These are phyloP conservation scores for Aegilops longissima DNA, from an alignment of 176 grass and related monocot genomes.

Conservation along the genomic window DNA sequence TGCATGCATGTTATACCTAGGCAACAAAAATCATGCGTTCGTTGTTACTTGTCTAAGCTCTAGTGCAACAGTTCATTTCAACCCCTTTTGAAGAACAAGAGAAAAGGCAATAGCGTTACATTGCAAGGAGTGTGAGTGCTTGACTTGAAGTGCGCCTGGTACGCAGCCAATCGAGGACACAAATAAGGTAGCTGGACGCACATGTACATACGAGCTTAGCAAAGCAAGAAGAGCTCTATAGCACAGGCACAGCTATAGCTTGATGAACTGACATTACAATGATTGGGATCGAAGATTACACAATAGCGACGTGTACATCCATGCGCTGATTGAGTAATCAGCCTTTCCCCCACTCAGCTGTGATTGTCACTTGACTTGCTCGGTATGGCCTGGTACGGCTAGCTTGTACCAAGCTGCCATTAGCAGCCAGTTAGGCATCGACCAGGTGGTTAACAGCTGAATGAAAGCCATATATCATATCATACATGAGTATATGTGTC, in stretches of 20 bases:
- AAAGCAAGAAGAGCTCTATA: not conserved
- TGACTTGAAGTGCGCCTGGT: not conserved
- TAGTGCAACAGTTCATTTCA: not conserved
- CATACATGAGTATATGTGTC: not conserved
- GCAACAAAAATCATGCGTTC: not conserved
- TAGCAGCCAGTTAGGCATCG: not conserved
- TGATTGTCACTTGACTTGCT: not conserved
- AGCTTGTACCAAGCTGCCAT: constrained; percentile 20
- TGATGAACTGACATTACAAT: constrained; percentile 21
- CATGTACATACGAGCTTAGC: not conserved
- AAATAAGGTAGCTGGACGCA: no score
- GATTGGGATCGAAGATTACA: constrained; percentile 16
- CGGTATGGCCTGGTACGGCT: not conserved
- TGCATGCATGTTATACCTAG: no score
- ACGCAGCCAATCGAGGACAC: no score
- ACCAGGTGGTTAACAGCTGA: constrained; percentile 12
- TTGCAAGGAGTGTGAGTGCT: not conserved
- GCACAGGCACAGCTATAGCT: not conserved
- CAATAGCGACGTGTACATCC: not conserved
- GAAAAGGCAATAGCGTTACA: not conserved
- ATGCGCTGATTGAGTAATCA: not conserved
- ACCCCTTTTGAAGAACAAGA: not conserved
- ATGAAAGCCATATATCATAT: not conserved
- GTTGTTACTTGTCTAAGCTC: not conserved
- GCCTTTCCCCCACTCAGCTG: not conserved